Conservation (phyloP, 164 flowering plant species). For the Protea cynaroides region DNA sequence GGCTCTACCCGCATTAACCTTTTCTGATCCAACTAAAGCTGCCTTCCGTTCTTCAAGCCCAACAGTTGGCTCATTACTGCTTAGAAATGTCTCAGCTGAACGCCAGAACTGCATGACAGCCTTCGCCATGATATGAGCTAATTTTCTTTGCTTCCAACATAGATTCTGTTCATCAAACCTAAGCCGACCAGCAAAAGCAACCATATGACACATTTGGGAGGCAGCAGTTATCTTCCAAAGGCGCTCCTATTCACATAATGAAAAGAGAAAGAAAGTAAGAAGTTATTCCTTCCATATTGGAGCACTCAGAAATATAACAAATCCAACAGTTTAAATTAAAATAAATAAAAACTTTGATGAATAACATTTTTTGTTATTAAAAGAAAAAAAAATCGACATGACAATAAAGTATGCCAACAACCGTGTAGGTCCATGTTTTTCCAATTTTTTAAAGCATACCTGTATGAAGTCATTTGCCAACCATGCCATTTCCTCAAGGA, state of each 20-base stretch:
- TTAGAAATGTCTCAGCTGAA: conserved; percentile 41
- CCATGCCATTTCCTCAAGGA: conserved; percentile 99
- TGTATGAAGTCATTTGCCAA: conserved; percentile 97
- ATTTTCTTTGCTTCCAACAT: conserved; percentile 35
- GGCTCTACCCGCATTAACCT: conserved; percentile 19
- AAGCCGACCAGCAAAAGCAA: conserved; percentile 45
- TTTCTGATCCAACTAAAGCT: conserved; percentile 17
- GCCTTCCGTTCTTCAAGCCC: conserved; percentile 13
- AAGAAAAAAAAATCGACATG: not conserved
- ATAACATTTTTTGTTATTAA: not conserved
- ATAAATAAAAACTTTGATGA: not conserved
- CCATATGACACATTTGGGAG: conserved; percentile 52
- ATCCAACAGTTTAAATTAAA: no score
- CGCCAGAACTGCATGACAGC: conserved; percentile 86
- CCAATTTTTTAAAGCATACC: conserved; percentile 33
- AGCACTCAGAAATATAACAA: not conserved
- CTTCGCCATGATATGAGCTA: conserved; percentile 59
- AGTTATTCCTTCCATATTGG: not conserved
- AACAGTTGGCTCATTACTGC: conserved; percentile 15
- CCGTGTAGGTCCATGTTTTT: not conserved
- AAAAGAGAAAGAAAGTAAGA: conserved; percentile 1
- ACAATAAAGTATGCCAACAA: not conserved
- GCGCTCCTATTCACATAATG: conserved; percentile 57
- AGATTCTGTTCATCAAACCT: conserved; percentile 38
- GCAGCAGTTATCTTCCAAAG: conserved; percentile 88